phyloP scores from a whole-genome alignment of 345 rosid species.

The Boechera divaricarpa region DNA sequence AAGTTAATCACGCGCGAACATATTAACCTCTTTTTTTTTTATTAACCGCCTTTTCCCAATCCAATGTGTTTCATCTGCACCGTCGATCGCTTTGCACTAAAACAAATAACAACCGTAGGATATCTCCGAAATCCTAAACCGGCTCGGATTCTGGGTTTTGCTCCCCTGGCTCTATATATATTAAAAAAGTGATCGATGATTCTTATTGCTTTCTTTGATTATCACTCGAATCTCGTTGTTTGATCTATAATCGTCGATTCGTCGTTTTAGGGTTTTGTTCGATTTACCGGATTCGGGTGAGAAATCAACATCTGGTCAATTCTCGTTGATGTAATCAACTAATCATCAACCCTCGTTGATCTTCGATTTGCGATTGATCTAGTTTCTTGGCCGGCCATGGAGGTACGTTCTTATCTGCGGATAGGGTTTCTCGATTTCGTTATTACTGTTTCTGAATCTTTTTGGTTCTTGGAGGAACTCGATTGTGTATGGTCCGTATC shows the following conservation, averaged over 20 bases:
- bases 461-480: neutral
- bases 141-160: constrained; percentile 7
- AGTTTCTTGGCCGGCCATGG: neutral
- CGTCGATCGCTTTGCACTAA: neutral
- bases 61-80: neutral
- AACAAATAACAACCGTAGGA: constrained; percentile 28
- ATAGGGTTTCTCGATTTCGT: too few relatives aligned
- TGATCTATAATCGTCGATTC: too few relatives aligned
- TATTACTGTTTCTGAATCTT: neutral
- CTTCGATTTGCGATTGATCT: neutral
- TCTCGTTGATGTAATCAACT: neutral
- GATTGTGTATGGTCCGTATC: too few relatives aligned
- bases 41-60: constrained; percentile 4
- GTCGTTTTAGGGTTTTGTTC: constrained; percentile 3
- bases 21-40: too few relatives aligned
- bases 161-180: neutral
- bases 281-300: neutral
- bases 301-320: neutral
- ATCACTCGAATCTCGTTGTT: too few relatives aligned
- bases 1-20: neutral
- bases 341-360: too few relatives aligned
- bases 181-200: too few relatives aligned
- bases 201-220: too few relatives aligned
- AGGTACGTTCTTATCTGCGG: constrained; percentile 8
- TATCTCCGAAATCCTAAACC: neutral